Base-by-base conservation (phyloP, 2,329 filamentous ascomycete species). In the Drechslerella stenobrocha region DNA sequence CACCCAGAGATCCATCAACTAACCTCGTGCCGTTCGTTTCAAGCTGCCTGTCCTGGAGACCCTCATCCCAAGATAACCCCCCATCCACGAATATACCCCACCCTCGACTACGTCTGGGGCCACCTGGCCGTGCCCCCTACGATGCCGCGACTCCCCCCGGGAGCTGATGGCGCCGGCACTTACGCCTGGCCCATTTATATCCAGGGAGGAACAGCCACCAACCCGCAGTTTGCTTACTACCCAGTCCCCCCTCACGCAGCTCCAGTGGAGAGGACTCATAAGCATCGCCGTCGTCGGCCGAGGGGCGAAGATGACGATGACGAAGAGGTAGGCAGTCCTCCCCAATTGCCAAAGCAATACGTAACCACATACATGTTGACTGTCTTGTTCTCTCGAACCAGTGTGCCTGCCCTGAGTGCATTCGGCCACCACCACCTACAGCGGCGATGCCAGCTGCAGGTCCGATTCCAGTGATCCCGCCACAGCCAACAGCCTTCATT, bases 161-260 rank as follows among this genome's bases (percentile, higher is more conserved):
- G 47, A 18, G 30, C 24, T 26, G 44, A 66, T 34, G 53, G 53
- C n/a, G n/a, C n/a, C n/a, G n/a, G n/a, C 18, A 50, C 52, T 26
- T 50, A 53, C 18, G 52, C 52, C 11, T 66, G 61, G 61, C 61
- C 61, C 13, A 53, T 66, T 8, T 66, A 66, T 11, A 20, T 66
- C n/a, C 48, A 66, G 37, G 53, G 53, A 45, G 61, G 61, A 3
- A 59, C 61, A 35, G 8, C 53, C 44, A 58, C 32, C 28, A 53
- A 59, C 23, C 61, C 52, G 1, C 46, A 66, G n/a, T 53, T 59
- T 20, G 61, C 61, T 2, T 66, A 66, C 22, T 66, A 59, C 26
- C 61, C 61, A 1, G 28, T 65, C 22, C 30, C 60, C 28, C 23
- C 46, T 13, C 40, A 26, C 8, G 24, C 40, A 4, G 52, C 34